Evolutionary conservation across 139 green algal genomes (phyloP).

Genomic region (Volvox reticuliferus): DNA sequence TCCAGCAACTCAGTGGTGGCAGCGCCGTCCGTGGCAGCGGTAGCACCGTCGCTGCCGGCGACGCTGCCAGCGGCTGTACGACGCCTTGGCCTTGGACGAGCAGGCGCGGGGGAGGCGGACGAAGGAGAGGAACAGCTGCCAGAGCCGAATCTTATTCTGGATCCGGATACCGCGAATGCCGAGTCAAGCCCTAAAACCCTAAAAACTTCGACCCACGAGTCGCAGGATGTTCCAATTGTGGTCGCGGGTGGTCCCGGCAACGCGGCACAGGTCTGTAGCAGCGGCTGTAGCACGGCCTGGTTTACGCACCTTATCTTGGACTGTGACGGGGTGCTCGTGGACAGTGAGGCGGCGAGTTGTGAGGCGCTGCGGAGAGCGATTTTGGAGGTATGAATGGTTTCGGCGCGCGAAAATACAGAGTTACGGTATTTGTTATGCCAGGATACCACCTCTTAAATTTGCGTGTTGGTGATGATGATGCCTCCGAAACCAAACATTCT

Average conservation of each 20-base stretch:
- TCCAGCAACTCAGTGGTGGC: background rate
- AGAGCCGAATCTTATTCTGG: background rate
- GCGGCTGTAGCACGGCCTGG: background rate
- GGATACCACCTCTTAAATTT: too few relatives aligned
- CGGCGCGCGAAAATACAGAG: too few relatives aligned
- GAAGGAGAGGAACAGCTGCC: slow-evolving; percentile 44
- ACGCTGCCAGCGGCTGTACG: background rate
- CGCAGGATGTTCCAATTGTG: background rate
- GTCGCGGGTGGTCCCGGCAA: background rate
- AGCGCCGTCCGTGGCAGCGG: background rate
- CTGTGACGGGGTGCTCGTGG: slow-evolving; percentile 88
- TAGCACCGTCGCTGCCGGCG: slow-evolving; percentile 1
- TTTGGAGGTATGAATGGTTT: slow-evolving; percentile 43
- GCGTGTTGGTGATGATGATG: too few relatives aligned
- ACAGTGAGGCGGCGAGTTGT: slow-evolving; percentile 79
- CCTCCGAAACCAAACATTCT: too few relatives aligned
- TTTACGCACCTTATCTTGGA: slow-evolving; percentile 82
- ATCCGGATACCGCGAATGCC: background rate
- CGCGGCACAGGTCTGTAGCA: background rate
- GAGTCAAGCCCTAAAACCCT: too few relatives aligned
- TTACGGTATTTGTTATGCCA: too few relatives aligned
- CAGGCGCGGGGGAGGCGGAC: slow-evolving; percentile 18
- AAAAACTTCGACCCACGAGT: too few relatives aligned
- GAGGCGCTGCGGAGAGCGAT: slow-evolving; percentile 77
- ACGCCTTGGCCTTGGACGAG: slow-evolving; percentile 33